Evolutionary conservation across 2,329 filamentous ascomycete species (phyloP).

Genomic region (Sporothrix dimorphospora): DNA sequence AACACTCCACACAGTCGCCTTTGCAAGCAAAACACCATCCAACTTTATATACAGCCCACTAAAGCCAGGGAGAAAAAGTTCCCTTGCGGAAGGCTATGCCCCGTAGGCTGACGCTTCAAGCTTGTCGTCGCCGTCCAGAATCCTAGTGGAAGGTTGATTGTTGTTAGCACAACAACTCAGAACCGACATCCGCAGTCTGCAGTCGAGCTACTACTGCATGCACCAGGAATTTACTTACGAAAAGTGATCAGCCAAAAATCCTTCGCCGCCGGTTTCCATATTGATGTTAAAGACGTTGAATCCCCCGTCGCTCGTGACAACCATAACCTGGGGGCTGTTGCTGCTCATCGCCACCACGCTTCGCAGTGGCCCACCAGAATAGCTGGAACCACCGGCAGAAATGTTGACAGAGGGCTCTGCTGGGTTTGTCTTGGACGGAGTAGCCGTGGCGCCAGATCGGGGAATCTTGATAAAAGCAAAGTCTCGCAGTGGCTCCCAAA

Average conservation of each 20-base stretch:
- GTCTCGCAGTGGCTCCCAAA: conserved; percentile 94
- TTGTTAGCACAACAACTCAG: conserved; percentile 6
- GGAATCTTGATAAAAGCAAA: conserved; percentile 97
- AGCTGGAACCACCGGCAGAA: conserved; percentile 30
- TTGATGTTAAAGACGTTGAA: conserved; percentile 97
- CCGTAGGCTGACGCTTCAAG: conserved; percentile 54
- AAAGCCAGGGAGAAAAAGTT: not conserved
- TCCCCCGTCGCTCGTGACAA: conserved; percentile 91
- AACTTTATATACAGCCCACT: not conserved
- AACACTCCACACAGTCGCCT: not conserved
- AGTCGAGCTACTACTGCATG: not conserved
- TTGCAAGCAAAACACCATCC: not conserved
- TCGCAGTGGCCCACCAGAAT: conserved; percentile 61
- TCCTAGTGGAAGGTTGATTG: conserved; percentile 41
- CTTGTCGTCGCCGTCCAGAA: conserved; percentile 60
- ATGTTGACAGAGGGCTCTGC: conserved; percentile 23
- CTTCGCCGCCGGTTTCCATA: conserved; percentile 91
- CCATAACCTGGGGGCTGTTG: conserved; percentile 94
- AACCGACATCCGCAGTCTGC: not conserved
- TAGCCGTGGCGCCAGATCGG: conserved; percentile 48
- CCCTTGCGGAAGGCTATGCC: not conserved
- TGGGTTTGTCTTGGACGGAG: conserved; percentile 36
- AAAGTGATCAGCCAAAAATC: conserved; percentile 86
- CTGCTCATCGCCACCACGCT: conserved; percentile 98
- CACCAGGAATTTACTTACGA: conserved; percentile 64